A percentile compares a stretch with the other conserved stretches of the same genome.
phyloP scores from a whole-genome alignment of 78 protist genomes.

The Isochrysis galbana region DNA sequence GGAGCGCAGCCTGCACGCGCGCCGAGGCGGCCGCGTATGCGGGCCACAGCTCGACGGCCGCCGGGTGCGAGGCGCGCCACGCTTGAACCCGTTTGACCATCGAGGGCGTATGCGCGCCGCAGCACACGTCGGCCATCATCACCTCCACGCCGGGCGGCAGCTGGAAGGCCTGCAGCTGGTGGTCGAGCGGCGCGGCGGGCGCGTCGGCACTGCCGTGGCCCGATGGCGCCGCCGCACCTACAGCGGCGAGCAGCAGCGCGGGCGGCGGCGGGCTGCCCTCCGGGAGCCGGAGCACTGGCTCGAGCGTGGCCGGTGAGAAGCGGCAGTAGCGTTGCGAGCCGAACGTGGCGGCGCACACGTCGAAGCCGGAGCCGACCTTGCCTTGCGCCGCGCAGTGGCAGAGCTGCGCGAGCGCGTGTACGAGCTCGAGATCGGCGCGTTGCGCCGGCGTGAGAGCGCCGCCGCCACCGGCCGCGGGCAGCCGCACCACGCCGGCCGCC shows the following conservation, averaged over 20 bases:
- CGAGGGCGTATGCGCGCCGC: neutral
- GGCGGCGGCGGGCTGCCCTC: neutral
- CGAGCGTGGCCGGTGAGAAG: neutral
- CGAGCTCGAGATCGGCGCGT: neutral
- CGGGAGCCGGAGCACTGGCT: neutral
- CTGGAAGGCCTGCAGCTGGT: slow-evolving; percentile 41
- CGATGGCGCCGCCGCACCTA: neutral
- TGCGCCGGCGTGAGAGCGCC: neutral
- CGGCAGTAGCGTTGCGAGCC: slow-evolving; percentile 70
- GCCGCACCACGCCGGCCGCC: neutral
- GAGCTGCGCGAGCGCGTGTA: slow-evolving; percentile 76
- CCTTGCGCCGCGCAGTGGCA: slow-evolving; percentile 85
- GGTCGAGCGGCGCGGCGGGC: slow-evolving; percentile 31
- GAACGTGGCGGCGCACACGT: slow-evolving; percentile 73
- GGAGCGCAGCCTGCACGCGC: neutral
- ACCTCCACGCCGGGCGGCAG: slow-evolving; percentile 66
- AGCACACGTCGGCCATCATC: slow-evolving; percentile 71
- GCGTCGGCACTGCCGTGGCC: too few species aligned
- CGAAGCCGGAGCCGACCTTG: slow-evolving; percentile 85
- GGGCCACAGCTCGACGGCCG: neutral
- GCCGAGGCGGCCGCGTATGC: neutral
- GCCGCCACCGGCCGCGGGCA: neutral
- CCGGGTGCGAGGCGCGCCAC: neutral
- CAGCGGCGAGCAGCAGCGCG: neutral
- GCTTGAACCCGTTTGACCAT: neutral